Evolutionary conservation across 805 yeast genomes (phyloP).

Genomic region (Cyberlindnera bimundalis): DNA sequence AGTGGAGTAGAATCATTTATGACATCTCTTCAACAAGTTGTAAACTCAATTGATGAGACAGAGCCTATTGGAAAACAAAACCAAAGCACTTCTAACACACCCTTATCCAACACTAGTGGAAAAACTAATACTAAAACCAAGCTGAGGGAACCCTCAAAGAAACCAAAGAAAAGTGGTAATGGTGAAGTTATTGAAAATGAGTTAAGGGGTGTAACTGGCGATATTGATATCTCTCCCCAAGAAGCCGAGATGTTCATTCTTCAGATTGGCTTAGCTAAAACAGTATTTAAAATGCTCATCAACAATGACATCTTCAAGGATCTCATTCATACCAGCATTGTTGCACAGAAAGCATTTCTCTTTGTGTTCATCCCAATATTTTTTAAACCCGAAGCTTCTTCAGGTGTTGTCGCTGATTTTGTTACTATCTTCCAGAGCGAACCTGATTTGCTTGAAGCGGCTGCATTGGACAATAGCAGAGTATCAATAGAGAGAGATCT

Average conservation of each 20-base stretch:
- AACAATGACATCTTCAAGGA: neutral
- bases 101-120: too few species aligned
- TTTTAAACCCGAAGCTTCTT: neutral
- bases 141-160: too few species aligned
- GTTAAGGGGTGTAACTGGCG: too few species aligned
- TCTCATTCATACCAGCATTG: neutral
- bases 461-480: constrained; percentile 2
- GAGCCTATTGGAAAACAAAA: too few species aligned
- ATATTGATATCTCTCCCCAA: too few species aligned
- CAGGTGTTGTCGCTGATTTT: neutral
- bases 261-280: neutral
- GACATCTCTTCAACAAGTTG: too few species aligned
- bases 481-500: neutral
- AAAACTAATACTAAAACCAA: too few species aligned
- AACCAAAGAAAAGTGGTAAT: too few species aligned
- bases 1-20: too few species aligned
- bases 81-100: too few species aligned
- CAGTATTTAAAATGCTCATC: neutral
- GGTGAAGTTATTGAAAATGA: too few species aligned
- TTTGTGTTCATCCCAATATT: constrained; percentile 1
- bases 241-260: neutral
- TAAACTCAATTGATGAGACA: too few species aligned
- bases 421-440: neutral
- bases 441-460: constrained; percentile 3
- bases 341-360: constrained; percentile 5